These are phyloP conservation scores for Apostasia shenzhenica DNA, from an alignment of 106 monocot species.

Conservation along the genomic window DNA sequence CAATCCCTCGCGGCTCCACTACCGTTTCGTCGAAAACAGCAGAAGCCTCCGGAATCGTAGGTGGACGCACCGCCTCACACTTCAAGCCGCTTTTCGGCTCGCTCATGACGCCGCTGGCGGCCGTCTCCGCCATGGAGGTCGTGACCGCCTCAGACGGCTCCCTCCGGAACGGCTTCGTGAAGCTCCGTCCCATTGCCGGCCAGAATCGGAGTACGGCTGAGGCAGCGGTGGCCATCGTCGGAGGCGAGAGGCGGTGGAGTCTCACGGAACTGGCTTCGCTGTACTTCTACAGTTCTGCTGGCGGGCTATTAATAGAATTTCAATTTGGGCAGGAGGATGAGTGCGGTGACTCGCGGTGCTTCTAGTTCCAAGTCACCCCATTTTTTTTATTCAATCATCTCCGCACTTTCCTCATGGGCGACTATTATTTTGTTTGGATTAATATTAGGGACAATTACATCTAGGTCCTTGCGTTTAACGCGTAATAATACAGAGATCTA, in stretches of 20 bases:
- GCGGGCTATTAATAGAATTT: too few relatives aligned
- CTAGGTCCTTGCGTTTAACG: too few relatives aligned
- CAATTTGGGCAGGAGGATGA: too few relatives aligned
- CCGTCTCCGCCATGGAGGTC: not conserved
- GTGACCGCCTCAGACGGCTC: not conserved
- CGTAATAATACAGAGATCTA: too few relatives aligned
- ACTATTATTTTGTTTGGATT: too few relatives aligned
- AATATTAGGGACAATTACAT: too few relatives aligned
- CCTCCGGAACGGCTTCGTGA: not conserved
- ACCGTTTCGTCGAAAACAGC: conserved; percentile 15
- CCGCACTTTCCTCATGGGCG: too few relatives aligned
- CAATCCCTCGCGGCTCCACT: conserved; percentile 28
- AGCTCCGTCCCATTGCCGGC: not conserved
- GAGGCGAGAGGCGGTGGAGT: not conserved
- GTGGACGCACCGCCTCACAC: not conserved
- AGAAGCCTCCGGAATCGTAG: not conserved
- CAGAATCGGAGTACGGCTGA: not conserved
- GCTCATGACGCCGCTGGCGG: not conserved
- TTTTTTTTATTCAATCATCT: too few relatives aligned
- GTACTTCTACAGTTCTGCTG: too few relatives aligned
- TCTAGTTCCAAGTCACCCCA: too few relatives aligned
- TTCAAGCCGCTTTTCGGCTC: conserved; percentile 60
- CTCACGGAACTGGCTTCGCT: too few relatives aligned
- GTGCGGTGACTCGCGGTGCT: too few relatives aligned
- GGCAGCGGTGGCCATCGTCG: not conserved